Conservation (phyloP, 805 yeast species). For the Wickerhamomyces sydowiorum region DNA sequence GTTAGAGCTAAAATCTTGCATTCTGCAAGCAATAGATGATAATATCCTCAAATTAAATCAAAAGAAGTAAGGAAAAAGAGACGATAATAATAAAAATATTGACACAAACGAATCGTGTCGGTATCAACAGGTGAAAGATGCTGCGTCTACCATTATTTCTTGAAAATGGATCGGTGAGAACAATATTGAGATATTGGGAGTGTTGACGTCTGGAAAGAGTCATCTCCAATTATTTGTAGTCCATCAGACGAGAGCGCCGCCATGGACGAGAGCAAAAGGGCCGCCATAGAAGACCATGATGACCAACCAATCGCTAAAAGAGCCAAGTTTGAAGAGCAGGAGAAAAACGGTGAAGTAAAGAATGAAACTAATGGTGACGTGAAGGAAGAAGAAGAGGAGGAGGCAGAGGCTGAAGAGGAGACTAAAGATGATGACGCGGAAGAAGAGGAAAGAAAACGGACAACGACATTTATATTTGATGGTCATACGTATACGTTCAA, state of each 20-base stretch:
- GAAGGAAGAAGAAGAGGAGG: conserved; percentile 21
- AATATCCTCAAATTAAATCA: too few relatives aligned
- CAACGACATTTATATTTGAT: conserved; percentile 45
- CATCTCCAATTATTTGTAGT: too few relatives aligned
- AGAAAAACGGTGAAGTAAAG: conserved; percentile 10
- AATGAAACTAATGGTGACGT: conserved; percentile 18
- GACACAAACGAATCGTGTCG: too few relatives aligned
- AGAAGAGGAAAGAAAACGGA: conserved; percentile 30
- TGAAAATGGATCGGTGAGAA: not conserved
- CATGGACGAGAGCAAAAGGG: conserved; percentile 15
- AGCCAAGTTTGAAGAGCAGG: conserved; percentile 23
- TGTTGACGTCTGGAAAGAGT: too few relatives aligned
- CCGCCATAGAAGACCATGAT: conserved; percentile 14
- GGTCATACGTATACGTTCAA: conserved; percentile 78
- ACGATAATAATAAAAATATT: too few relatives aligned
- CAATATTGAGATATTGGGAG: too few relatives aligned
- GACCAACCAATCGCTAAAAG: conserved; percentile 25
- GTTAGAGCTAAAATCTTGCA: too few relatives aligned
- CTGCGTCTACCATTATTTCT: too few relatives aligned
- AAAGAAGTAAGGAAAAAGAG: too few relatives aligned
- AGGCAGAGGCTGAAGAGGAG: conserved; percentile 18
- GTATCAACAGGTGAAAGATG: too few relatives aligned
- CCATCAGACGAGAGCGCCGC: too few relatives aligned
- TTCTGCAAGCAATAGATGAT: too few relatives aligned
- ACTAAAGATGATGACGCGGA: conserved; percentile 23